Base-by-base conservation (phyloP, 1,139 yeast genomes). In the Geotrichum klebahnii region DNA sequence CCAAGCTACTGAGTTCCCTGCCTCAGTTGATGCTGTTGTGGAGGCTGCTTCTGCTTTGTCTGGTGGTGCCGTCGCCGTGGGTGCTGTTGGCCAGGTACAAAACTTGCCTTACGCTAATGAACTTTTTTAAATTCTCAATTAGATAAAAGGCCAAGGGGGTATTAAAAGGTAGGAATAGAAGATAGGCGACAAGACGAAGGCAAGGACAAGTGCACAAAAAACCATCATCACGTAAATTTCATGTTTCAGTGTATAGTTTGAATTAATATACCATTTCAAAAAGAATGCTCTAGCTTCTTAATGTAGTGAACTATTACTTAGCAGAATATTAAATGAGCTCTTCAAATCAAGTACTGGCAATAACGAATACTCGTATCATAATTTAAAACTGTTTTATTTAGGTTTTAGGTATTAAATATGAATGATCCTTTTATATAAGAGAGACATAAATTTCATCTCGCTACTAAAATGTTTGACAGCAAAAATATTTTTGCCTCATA, bases 21-120 rank as follows among this genome's bases (percentile, higher is more conserved):
- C 71, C 49, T 61, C 67, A 49, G 69, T 73, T 52, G 68, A 68
- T 51, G 68, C 73, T 57, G 74, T 81, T 63, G 73, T 78, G 67
- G 69, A 74, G 56, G 66, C 73, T 46, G 75, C 77, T 55, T 71
- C 74, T 59, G 69, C 72, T 56, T 69, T 77, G 45, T 73, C 77
- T 63, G 76, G 81, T 60, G 78, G 79, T 58, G 81, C 81, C 63
- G 81, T 83, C 74, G 89, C 84, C 74, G 84, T 84, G 65, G 95
- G 84, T 59, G 96, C 94, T 58, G 83, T 88, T 59, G 99, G 99
- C 73, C 83, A 89, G 70, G 81, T 85, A 57, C 83, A 83, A 67
- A 81, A 80, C 61, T 81, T 92, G 72, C 97, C 98, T 66, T 86
- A 77, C 73, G 84, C 85, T 65, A 89, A 84, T 70, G 97, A 92